Percentiles rank a stretch among this genome's conserved stretches.
Conservation (phyloP, 768 basidiomycete species). For the Tricholoma hemisulphureum region DNA sequence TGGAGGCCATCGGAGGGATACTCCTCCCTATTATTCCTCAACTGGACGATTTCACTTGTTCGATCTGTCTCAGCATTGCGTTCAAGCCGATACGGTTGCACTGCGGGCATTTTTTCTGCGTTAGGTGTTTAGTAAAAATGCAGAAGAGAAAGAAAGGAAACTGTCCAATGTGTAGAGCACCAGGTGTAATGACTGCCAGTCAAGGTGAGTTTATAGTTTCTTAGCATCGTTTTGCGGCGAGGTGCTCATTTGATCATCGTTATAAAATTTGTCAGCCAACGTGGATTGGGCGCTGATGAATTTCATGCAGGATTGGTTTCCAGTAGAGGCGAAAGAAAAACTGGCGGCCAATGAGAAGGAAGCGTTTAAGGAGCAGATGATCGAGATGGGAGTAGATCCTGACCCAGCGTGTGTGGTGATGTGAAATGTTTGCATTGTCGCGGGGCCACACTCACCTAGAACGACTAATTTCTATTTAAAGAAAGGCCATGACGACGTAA, state of each 20-base stretch:
- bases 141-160: neutral
- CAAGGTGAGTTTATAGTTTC: conserved; percentile 50
- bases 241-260: conserved; percentile 1
- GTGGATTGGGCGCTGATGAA: conserved; percentile 77
- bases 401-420: conserved; percentile 35
- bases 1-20: conserved; percentile 80
- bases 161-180: conserved; percentile 32
- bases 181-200: conserved; percentile 74
- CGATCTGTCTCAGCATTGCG: conserved; percentile 86
- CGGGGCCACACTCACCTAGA: no score
- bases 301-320: conserved; percentile 94
- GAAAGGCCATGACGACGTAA: no score
- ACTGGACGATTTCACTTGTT: conserved; percentile 81
- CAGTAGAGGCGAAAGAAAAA: conserved; percentile 75
- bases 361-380: conserved; percentile 63
- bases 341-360: conserved; percentile 73
- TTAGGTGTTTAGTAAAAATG: conserved; percentile 3
- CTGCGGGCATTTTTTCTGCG: conserved; percentile 4
- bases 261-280: conserved; percentile 50
- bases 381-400: conserved; percentile 61
- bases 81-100: conserved; percentile 86
- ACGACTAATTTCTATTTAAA: no score
- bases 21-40: conserved; percentile 81
- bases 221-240: neutral
- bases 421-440: no score